Evolutionary conservation across 148 eudicot genomes (phyloP).

Genomic region (Chenopodium quinoa): DNA sequence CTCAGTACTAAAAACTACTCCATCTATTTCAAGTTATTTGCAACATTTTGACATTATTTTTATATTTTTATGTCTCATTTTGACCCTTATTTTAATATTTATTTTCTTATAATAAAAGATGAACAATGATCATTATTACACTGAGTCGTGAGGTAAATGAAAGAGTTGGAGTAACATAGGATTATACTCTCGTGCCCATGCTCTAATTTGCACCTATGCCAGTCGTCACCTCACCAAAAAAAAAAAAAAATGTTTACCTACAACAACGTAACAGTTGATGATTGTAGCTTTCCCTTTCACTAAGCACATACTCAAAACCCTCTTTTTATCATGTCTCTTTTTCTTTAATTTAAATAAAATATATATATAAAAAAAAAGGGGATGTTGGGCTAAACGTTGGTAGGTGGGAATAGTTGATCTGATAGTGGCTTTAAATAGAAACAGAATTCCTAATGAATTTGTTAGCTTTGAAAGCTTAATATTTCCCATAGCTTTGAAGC

Average conservation of each 20-base stretch:
- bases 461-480: conserved; percentile 17
- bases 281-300: conserved; percentile 16
- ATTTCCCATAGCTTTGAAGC: conserved; percentile 13
- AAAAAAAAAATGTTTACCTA: background rate
- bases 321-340: background rate
- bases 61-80: too few species aligned
- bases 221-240: background rate
- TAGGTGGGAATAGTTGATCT: conserved; percentile 26
- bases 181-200: too few species aligned
- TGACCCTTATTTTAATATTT: too few species aligned
- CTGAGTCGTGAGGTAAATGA: too few species aligned
- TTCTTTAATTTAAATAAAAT: background rate
- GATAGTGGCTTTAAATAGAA: conserved; percentile 26
- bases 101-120: too few species aligned
- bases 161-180: too few species aligned
- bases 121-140: too few species aligned
- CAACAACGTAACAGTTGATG: background rate
- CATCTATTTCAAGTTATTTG: too few species aligned
- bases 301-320: conserved; percentile 18
- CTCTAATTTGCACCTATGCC: too few species aligned
- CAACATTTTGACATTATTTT: too few species aligned
- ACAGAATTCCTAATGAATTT: conserved; percentile 7
- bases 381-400: conserved; percentile 13
- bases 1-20: too few species aligned
- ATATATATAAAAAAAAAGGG: too few species aligned